A percentile compares a stretch with the other conserved stretches of the same genome.
Conservation (phyloP, 2,329 filamentous ascomycete genomes). For the Xylaria sp. region DNA sequence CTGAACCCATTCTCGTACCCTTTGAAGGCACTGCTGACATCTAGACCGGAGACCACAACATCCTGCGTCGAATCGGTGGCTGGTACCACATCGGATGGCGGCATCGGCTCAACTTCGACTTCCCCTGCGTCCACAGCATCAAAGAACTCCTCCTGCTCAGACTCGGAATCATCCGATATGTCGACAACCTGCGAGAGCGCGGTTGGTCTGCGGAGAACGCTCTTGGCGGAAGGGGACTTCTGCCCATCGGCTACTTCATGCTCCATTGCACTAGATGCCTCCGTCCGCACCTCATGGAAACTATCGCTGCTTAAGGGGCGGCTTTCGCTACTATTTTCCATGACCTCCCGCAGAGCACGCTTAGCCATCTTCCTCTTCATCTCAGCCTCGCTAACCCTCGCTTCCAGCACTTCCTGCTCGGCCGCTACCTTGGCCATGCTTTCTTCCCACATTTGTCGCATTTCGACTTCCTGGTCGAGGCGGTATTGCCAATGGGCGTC, state of each 20-base stretch:
- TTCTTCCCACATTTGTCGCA: slow-evolving; percentile 97
- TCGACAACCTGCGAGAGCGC: slow-evolving; percentile 71
- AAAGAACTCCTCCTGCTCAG: slow-evolving; percentile 92
- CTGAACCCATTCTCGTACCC: slow-evolving; percentile 92
- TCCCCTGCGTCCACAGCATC: slow-evolving; percentile 94
- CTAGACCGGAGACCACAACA: slow-evolving; percentile 51
- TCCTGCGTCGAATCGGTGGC: slow-evolving; percentile 48
- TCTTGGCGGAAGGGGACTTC: slow-evolving; percentile 46
- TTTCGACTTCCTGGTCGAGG: slow-evolving; percentile 85
- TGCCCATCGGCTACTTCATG: slow-evolving; percentile 37
- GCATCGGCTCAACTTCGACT: slow-evolving; percentile 76
- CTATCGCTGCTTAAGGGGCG: slow-evolving; percentile 40
- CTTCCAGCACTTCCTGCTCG: slow-evolving; percentile 91
- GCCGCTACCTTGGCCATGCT: slow-evolving; percentile 97
- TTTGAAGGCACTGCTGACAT: slow-evolving; percentile 77
- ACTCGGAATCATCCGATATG: slow-evolving; percentile 74
- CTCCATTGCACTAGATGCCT: slow-evolving; percentile 40
- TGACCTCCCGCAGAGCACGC: slow-evolving; percentile 81
- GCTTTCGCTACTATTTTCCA: slow-evolving; percentile 57
- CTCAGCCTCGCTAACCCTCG: slow-evolving; percentile 84
- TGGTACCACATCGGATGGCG: slow-evolving; percentile 48
- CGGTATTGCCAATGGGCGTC: slow-evolving; percentile 98
- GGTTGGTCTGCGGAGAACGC: slow-evolving; percentile 60
- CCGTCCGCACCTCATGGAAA: slow-evolving; percentile 28
- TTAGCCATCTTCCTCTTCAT: slow-evolving; percentile 89